Conservation (phyloP, 2,329 filamentous ascomycete genomes). For the Alternaria arbusti region DNA sequence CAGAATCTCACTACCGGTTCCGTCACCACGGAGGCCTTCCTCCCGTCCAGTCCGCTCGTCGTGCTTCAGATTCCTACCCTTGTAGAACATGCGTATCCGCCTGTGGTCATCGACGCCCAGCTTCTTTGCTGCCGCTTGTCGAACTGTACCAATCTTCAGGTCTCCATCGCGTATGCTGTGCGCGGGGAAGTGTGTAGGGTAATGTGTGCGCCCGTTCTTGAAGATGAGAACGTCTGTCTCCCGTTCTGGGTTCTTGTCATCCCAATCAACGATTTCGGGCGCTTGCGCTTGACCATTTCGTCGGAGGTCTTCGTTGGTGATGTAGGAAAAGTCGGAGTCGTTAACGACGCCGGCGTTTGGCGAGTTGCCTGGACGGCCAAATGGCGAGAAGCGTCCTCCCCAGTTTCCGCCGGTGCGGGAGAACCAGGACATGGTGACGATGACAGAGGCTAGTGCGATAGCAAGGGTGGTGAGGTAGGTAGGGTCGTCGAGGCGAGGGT, state of each 20-base stretch:
- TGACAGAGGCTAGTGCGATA: slow-evolving; percentile 48
- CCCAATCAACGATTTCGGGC: slow-evolving; percentile 49
- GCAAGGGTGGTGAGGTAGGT: slow-evolving; percentile 41
- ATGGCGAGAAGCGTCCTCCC: slow-evolving; percentile 57
- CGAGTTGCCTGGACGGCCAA: slow-evolving; percentile 51
- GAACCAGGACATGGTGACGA: slow-evolving; percentile 56
- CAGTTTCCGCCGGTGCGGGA: slow-evolving; percentile 52
- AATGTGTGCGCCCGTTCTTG: slow-evolving; percentile 70
- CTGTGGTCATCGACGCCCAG: slow-evolving; percentile 65
- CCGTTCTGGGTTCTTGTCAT: slow-evolving; percentile 51
- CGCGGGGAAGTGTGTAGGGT: slow-evolving; percentile 75
- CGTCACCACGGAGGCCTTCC: slow-evolving; percentile 65
- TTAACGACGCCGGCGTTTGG: slow-evolving; percentile 63
- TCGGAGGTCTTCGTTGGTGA: slow-evolving; percentile 75
- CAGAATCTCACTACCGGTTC: slow-evolving; percentile 65
- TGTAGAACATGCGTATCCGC: slow-evolving; percentile 73
- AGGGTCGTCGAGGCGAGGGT: slow-evolving; percentile 43
- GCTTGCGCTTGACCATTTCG: slow-evolving; percentile 51
- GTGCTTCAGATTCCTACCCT: slow-evolving; percentile 73
- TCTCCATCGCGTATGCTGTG: slow-evolving; percentile 78
- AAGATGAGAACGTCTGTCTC: slow-evolving; percentile 75
- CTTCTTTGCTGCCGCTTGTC: slow-evolving; percentile 70
- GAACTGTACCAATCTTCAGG: slow-evolving; percentile 69
- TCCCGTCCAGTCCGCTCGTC: slow-evolving; percentile 62
- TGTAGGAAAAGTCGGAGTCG: slow-evolving; percentile 81